Percentiles rank a stretch among this genome's conserved stretches.
Evolutionary conservation across 495 filamentous ascomycete species (phyloP).

Genomic region (Viridothelium virens): DNA sequence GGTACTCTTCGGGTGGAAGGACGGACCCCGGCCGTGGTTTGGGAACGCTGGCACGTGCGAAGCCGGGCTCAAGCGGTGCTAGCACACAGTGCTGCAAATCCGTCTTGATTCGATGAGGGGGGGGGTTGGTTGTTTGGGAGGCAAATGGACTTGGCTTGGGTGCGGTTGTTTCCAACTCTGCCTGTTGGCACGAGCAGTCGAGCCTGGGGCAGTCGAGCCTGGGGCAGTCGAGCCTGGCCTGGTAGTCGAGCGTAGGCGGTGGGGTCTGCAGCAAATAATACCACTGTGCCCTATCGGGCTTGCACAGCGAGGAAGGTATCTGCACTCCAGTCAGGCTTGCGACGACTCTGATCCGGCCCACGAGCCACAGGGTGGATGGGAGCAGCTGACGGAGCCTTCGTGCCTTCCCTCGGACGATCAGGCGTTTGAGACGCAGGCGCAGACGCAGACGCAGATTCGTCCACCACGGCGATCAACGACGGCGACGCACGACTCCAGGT

Average conservation of each 20-base stretch:
- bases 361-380: background rate
- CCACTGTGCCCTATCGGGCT: background rate
- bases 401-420: conserved; percentile 4
- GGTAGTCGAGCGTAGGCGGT: background rate
- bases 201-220: background rate
- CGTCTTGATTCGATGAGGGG: conserved; percentile 9
- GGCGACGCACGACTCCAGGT: conserved; percentile 8
- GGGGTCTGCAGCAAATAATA: conserved; percentile 4
- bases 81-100: background rate
- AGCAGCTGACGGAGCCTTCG: conserved; percentile 4
- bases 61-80: background rate
- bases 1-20: background rate
- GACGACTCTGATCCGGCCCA: background rate
- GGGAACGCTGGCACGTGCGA: conserved; percentile 7
- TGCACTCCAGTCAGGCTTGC: conserved; percentile 1
- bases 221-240: background rate
- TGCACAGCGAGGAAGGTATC: conserved; percentile 1
- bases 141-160: too few relatives aligned
- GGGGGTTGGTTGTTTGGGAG: background rate
- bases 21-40: background rate
- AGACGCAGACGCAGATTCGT: background rate
- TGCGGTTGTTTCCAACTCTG: too few relatives aligned
- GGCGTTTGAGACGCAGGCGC: background rate
- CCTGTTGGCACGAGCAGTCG: too few relatives aligned
- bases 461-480: conserved; percentile 2